Evolutionary conservation across 2,329 filamentous ascomycete species (phyloP).

Genomic region (Ophiostoma angusticollis): DNA sequence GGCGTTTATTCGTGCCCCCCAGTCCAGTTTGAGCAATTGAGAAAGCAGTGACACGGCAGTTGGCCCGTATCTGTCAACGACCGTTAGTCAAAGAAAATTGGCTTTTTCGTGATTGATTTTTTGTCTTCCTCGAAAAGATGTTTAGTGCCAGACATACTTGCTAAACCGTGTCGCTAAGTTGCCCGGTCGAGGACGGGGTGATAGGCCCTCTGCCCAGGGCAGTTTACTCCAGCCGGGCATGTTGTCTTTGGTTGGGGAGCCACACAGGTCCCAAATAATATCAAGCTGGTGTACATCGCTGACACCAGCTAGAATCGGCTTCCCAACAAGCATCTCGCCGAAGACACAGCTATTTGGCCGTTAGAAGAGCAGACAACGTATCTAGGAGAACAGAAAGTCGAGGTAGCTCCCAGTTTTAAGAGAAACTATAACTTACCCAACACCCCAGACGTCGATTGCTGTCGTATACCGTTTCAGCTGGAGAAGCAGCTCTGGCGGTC

Average conservation of each 20-base stretch:
- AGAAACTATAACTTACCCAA: constrained; percentile 50
- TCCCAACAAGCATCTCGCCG: constrained; percentile 90
- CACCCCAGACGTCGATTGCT: constrained; percentile 96
- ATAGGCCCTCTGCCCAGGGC: constrained; percentile 67
- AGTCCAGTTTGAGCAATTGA: constrained; percentile 79
- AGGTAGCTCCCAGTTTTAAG: no score
- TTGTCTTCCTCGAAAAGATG: constrained; percentile 6
- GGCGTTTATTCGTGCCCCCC: constrained; percentile 78
- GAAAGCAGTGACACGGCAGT: constrained; percentile 66
- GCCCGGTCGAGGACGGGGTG: constrained; percentile 45
- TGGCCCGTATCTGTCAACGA: constrained; percentile 48
- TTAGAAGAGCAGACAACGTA: constrained; percentile 17
- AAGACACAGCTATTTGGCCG: constrained; percentile 67
- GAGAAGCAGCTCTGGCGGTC: constrained; percentile 82
- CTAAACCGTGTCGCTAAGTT: constrained; percentile 64
- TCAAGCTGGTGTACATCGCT: constrained; percentile 84
- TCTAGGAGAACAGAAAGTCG: constrained; percentile 2
- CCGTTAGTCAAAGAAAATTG: no score
- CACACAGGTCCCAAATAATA: constrained; percentile 86
- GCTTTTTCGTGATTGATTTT: no score
- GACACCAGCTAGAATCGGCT: constrained; percentile 82
- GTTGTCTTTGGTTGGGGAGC: constrained; percentile 73
- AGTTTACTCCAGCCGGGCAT: constrained; percentile 87
- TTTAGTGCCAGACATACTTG: no score
- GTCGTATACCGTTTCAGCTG: constrained; percentile 88